Evolutionary conservation across 2,329 filamentous ascomycete genomes (phyloP).

Genomic region (Chaetomium olivaceum): DNA sequence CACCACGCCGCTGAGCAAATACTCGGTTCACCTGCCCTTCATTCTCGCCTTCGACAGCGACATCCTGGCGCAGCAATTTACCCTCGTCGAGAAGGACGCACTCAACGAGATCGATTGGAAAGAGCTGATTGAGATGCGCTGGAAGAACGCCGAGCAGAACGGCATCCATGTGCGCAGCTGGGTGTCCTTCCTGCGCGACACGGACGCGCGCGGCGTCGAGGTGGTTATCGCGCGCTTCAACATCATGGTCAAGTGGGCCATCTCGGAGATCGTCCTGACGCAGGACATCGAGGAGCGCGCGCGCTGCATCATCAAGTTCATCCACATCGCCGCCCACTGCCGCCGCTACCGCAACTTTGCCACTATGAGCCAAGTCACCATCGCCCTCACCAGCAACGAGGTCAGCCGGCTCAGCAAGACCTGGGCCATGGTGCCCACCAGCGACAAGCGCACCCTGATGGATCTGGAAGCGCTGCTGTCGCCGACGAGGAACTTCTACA

Average conservation of each 20-base stretch:
- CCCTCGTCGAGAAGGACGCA: slow-evolving; percentile 81
- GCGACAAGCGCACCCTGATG: slow-evolving; percentile 65
- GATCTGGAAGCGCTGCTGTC: slow-evolving; percentile 73
- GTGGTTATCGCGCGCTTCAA: slow-evolving; percentile 86
- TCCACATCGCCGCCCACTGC: slow-evolving; percentile 77
- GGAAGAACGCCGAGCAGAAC: slow-evolving; percentile 68
- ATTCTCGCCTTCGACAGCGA: slow-evolving; percentile 79
- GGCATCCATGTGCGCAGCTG: slow-evolving; percentile 65
- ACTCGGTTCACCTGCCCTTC: slow-evolving; percentile 70
- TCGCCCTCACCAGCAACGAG: slow-evolving; percentile 74
- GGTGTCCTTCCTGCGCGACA: slow-evolving; percentile 76
- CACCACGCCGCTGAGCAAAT: slow-evolving; percentile 40
- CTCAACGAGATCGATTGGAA: slow-evolving; percentile 87
- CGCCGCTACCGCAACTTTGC: slow-evolving; percentile 78
- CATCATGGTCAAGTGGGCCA: slow-evolving; percentile 83
- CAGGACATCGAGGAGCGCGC: slow-evolving; percentile 71
- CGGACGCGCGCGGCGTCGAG: slow-evolving; percentile 73
- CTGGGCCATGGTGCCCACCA: slow-evolving; percentile 67
- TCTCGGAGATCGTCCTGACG: slow-evolving; percentile 77
- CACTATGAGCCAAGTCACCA: slow-evolving; percentile 77
- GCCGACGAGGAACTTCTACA: slow-evolving; percentile 75
- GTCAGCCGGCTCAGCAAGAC: slow-evolving; percentile 67
- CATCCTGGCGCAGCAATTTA: slow-evolving; percentile 78
- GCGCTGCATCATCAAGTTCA: slow-evolving; percentile 75
- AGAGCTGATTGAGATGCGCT: slow-evolving; percentile 79